Evolutionary conservation across 257 asterid species (phyloP), one percentile per base, ranked within the genome.

Genomic region (Osmanthus fragrans): DNA sequence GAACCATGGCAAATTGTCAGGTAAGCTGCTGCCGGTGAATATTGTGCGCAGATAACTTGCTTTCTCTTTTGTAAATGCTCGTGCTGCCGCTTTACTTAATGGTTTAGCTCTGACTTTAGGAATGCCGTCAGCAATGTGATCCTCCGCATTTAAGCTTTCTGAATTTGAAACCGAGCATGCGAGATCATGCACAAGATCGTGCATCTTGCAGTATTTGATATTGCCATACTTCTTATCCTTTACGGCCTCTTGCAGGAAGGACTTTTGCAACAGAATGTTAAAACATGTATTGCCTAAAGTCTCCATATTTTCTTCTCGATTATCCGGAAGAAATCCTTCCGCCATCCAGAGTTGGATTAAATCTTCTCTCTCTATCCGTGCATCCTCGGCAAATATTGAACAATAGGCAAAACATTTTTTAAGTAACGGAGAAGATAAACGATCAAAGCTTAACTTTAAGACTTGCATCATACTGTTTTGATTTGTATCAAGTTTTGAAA

Each of bases 401-500:
- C 84, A 84, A 51, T 77, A 86, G 1, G 84, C 85, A 67, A 87
- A 84, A 29, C 88, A 84, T 70, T 79, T 82, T 67, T 86, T 84
- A 1, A 82, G 70, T 2, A 76, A 13, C 34, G 79, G 33, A 23
- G 71, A 69, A 39, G 83, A 78, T 68, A 86, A 74, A 63, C 56
- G 45, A 76, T 81, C 84, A 54, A 69, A 86, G n/a, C 89, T 86
- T n/a, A 83, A 18, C 45, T 77, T 81, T 12, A 86, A 80, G 25
- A 78, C 71, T 39, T 32, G 40, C 21, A 8, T 21, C 11, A 67
- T 12, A 12, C 9, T 13, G 33, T 66, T 45, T 37, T 37, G 34
- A 40, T 70, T 76, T 54, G 25, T 71, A 8, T 33, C 47, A 1
- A 69, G 45, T 13, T 70, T 49, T 36, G 67, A 37, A 30, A 79